These are phyloP conservation scores for Anisodus acutangulus DNA, from an alignment of 257 asterid genomes.

Conservation along the genomic window DNA sequence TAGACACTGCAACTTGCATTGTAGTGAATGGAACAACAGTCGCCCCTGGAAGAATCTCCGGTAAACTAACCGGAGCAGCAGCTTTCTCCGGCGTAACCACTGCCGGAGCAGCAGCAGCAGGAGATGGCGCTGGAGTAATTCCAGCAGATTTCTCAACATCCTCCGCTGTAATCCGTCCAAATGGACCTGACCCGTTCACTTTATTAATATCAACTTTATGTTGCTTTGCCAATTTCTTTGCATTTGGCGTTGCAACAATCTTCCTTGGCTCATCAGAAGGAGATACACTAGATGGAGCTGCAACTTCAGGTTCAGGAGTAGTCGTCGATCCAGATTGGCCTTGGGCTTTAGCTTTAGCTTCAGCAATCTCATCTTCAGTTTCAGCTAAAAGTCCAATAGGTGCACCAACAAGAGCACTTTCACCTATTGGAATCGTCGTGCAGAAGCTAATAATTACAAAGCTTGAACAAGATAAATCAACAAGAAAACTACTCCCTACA, in stretches of 20 bases:
- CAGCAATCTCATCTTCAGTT: constrained; percentile 59
- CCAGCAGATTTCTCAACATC: constrained; percentile 96
- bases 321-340: constrained; percentile 38
- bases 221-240: constrained; percentile 88
- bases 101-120: constrained; percentile 42
- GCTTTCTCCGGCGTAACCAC: constrained; percentile 44
- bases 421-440: constrained; percentile 31
- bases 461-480: too few relatives aligned
- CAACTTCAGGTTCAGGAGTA: constrained; percentile 35
- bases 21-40: constrained; percentile 69
- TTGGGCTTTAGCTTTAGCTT: constrained; percentile 66
- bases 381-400: constrained; percentile 78
- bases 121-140: constrained; percentile 47
- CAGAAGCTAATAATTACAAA: too few relatives aligned
- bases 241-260: constrained; percentile 74
- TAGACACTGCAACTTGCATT: constrained; percentile 86
- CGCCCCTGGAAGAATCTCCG: constrained; percentile 70
- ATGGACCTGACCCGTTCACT: constrained; percentile 79
- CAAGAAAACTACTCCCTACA: too few relatives aligned
- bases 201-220: constrained; percentile 69
- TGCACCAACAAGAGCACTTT: constrained; percentile 69
- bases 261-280: constrained; percentile 53
- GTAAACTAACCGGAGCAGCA: constrained; percentile 45
- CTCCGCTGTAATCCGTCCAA: constrained; percentile 82
- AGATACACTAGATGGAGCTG: constrained; percentile 34